Percentiles rank a stretch among this genome's conserved stretches.
These are phyloP conservation scores for Zygotorulaspora danielsina DNA, from an alignment of 805 yeast genomes.

Conservation along the genomic window DNA sequence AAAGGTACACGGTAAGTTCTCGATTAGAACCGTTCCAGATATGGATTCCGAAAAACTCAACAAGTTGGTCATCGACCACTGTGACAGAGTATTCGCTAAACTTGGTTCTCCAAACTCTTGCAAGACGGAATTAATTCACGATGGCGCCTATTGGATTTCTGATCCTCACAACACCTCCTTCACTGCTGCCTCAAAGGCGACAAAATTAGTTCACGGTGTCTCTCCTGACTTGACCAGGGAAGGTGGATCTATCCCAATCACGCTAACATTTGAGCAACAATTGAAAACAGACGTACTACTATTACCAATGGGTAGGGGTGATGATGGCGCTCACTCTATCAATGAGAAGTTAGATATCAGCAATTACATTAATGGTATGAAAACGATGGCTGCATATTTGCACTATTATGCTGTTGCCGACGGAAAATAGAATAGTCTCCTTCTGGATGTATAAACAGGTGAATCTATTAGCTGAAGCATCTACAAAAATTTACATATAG, in stretches of 20 bases:
- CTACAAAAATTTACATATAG: no score
- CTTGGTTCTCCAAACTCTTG: constrained; percentile 74
- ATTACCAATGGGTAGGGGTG: constrained; percentile 98
- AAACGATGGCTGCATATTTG: constrained; percentile 88
- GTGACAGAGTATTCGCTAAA: constrained; percentile 58
- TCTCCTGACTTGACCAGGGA: constrained; percentile 98
- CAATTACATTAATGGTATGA: constrained; percentile 90
- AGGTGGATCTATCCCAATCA: constrained; percentile 98
- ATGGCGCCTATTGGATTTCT: constrained; percentile 93
- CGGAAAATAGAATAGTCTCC: constrained; percentile 27
- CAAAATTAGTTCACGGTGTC: constrained; percentile 88
- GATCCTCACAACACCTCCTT: constrained; percentile 91
- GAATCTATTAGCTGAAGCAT: no score
- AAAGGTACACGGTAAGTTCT: constrained; percentile 88
- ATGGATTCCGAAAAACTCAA: constrained; percentile 78
- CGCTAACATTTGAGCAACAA: constrained; percentile 85
- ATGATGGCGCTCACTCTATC: constrained; percentile 98
- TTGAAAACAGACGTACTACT: constrained; percentile 80
- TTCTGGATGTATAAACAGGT: no score
- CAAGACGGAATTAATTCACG: constrained; percentile 77
- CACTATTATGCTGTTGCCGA: constrained; percentile 65
- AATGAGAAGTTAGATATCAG: constrained; percentile 88
- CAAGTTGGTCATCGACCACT: constrained; percentile 67
- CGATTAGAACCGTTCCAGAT: constrained; percentile 95
- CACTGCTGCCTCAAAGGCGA: constrained; percentile 91